Evolutionary conservation across 139 green algal genomes (phyloP).

Genomic region (Zygnema cylindricum): DNA sequence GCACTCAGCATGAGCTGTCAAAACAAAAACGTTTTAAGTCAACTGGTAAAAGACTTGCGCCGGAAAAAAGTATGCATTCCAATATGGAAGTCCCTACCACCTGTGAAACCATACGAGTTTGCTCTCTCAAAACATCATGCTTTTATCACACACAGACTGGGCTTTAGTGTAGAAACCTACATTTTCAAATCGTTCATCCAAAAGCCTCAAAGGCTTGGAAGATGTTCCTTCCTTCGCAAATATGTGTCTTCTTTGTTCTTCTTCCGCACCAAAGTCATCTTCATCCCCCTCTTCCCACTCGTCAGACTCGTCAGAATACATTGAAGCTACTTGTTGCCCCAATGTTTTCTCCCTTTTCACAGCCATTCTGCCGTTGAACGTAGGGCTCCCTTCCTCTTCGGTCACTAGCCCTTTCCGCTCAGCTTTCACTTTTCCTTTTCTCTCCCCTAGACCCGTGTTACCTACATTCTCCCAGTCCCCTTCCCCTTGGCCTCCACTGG

Average conservation of each 20-base stretch:
- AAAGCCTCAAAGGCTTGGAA: background rate
- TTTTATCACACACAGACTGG: too few relatives aligned
- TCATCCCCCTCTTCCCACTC: slow-evolving; percentile 24
- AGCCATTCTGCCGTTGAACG: too few relatives aligned
- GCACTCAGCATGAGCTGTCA: too few relatives aligned
- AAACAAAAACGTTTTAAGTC: too few relatives aligned
- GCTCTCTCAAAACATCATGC: too few relatives aligned
- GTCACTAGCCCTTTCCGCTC: background rate
- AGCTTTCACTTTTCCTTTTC: background rate
- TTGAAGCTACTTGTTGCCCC: too few relatives aligned
- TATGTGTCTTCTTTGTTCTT: background rate
- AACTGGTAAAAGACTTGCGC: too few relatives aligned
- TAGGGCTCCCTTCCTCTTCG: background rate
- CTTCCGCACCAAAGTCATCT: slow-evolving; percentile 40
- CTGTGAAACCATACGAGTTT: too few relatives aligned
- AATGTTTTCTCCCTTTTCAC: background rate
- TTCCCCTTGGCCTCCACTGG: slow-evolving; percentile 7
- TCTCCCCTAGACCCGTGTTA: slow-evolving; percentile 23
- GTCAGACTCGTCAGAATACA: slow-evolving; percentile 26
- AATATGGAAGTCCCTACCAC: too few relatives aligned
- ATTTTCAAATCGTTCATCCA: slow-evolving; percentile 58
- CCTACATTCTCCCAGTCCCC: slow-evolving; percentile 27
- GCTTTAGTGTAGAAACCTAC: slow-evolving; percentile 6
- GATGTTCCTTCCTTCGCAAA: background rate
- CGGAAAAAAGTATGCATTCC: too few relatives aligned